Evolutionary conservation across 1,139 yeast genomes (phyloP), one percentile per base, ranked within the genome.

Genomic region (Saccharomyces pastorianus): DNA sequence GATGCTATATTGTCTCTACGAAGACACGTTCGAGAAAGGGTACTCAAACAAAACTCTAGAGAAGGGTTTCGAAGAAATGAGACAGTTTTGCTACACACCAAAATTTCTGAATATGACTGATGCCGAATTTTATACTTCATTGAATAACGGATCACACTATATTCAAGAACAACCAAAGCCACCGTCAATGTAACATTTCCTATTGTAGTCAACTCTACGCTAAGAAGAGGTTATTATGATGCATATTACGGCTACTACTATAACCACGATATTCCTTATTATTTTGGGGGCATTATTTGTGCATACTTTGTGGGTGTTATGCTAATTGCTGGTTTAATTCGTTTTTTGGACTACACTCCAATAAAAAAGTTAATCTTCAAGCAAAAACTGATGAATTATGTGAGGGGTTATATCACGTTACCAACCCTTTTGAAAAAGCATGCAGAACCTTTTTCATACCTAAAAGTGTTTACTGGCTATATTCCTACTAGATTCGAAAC

Each of bases 401-500:
- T 58, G 1, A 60, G 64, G 54, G 64, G 61, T 0, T 48, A 54
- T 13, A 29, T 55, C 3, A 38, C 56, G 3, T 47, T 59, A 4
- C 65, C 65, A 1, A 55, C 63, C 2, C 48, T 61, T 23, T 50
- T 53, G 6, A 54, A 54, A 8, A 51, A 51, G n/a, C 68, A 64
- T 55, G 61, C 42, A 8, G 66, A 51, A 38, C 42, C 42, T 38
- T 38, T 38, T 11, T 38, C 42, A 1, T 17, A 1, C 42, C 8
- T 38, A 7, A 38, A 38, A 38, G 42, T 34, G 23, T 11, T 60
- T 20, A 57, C 60, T 17, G 66, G 63, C 3, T 50, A 61, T 46
- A 52, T 59, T 48, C 72, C 59, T 67, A 80, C 90, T 0, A 76
- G 95, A 56, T 71, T 79, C 58, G 95, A 85, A 67, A 65, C 83